Percentiles rank a stretch among this genome's conserved stretches.
phyloP scores from a whole-genome alignment of 2,329 filamentous ascomycete genomes.

The Penicillium expansum region DNA sequence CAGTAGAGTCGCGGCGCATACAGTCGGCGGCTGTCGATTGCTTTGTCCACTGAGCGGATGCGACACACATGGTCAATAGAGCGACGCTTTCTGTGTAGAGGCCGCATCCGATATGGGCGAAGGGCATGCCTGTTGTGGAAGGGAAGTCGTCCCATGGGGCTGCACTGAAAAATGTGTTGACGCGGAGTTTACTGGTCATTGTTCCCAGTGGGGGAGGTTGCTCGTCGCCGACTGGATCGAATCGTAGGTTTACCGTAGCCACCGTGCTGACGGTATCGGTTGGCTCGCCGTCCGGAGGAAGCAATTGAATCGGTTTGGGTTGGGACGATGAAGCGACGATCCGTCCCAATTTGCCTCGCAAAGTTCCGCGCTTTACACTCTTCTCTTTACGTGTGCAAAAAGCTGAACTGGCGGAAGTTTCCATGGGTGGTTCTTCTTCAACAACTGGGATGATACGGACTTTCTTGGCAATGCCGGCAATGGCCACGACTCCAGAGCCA shows the following conservation, averaged over 20 bases:
- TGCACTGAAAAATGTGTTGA: slow-evolving; percentile 57
- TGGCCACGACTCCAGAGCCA: slow-evolving; percentile 39
- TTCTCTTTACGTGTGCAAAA: slow-evolving; percentile 59
- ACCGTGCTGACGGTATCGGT: slow-evolving; percentile 51
- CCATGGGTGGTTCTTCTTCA: slow-evolving; percentile 60
- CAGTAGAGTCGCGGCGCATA: slow-evolving; percentile 28
- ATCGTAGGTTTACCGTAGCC: slow-evolving; percentile 57
- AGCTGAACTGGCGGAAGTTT: slow-evolving; percentile 46
- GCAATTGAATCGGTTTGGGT: slow-evolving; percentile 55
- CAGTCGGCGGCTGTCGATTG: slow-evolving; percentile 39
- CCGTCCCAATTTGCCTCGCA: slow-evolving; percentile 56
- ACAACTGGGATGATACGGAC: slow-evolving; percentile 59
- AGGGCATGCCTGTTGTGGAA: slow-evolving; percentile 40
- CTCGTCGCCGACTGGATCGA: slow-evolving; percentile 55
- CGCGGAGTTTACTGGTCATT: slow-evolving; percentile 55
- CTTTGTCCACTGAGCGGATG: slow-evolving; percentile 56
- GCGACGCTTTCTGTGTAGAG: slow-evolving; percentile 53
- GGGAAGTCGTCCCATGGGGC: slow-evolving; percentile 53
- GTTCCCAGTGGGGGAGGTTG: slow-evolving; percentile 54
- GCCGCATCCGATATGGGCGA: slow-evolving; percentile 46
- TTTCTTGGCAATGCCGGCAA: slow-evolving; percentile 54
- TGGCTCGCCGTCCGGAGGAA: slow-evolving; percentile 37
- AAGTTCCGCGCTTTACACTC: slow-evolving; percentile 59
- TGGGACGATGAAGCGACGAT: slow-evolving; percentile 58
- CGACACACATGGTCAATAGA: slow-evolving; percentile 56